Conservation (phyloP, 495 filamentous ascomycete species). For the Penicillium bovifimosum region DNA sequence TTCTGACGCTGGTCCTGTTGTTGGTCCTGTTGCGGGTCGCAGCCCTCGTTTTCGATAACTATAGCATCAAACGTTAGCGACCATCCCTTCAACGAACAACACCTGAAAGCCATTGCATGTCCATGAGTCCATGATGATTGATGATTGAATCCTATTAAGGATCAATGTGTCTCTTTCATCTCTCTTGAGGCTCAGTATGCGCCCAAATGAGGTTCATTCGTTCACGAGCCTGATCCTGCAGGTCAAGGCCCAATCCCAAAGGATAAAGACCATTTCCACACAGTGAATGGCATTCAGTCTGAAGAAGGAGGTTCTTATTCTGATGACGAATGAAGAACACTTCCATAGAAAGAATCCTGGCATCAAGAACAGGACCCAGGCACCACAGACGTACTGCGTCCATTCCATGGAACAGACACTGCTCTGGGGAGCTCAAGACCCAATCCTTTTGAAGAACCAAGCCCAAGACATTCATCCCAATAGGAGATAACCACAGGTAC, state of each 20-base stretch:
- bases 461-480: too few species aligned
- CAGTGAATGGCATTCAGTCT: neutral
- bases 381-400: neutral
- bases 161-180: neutral
- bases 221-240: neutral
- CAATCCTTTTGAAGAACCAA: neutral
- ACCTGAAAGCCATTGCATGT: neutral
- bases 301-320: neutral
- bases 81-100: neutral
- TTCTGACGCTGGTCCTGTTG: too few species aligned
- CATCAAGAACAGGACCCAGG: neutral
- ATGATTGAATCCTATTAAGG: neutral
- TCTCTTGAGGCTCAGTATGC: neutral
- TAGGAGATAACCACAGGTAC: too few species aligned
- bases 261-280: neutral
- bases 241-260: neutral
- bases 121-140: neutral
- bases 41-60: neutral
- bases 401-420: neutral
- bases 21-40: too few species aligned
- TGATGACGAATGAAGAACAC: neutral
- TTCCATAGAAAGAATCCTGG: neutral
- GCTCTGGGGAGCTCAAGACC: too few species aligned
- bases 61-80: neutral
- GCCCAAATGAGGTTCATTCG: neutral